Evolutionary conservation across 148 eudicot genomes (phyloP).

Genomic region (Vaccinium darrowii): DNA sequence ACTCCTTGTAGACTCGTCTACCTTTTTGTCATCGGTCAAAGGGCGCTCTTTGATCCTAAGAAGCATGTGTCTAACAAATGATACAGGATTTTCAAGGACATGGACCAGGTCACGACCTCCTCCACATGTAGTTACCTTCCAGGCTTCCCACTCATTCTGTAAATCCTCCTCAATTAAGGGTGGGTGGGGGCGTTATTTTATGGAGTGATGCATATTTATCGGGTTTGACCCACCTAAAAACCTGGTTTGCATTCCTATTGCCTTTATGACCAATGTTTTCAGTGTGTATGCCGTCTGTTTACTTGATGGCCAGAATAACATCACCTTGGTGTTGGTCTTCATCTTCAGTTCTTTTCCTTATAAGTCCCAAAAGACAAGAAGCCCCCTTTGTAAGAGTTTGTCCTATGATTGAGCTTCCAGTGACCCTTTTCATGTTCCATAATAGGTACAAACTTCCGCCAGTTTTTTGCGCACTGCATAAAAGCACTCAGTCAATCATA

Average conservation of each 20-base stretch:
- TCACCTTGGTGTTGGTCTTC: too few species aligned
- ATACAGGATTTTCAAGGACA: not conserved
- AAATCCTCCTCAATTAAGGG: not conserved
- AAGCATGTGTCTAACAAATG: not conserved
- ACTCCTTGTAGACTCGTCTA: not conserved
- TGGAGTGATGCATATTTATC: too few species aligned
- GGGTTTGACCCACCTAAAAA: not conserved
- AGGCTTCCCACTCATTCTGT: not conserved
- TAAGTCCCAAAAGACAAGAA: too few species aligned
- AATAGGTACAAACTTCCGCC: not conserved
- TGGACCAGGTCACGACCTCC: not conserved
- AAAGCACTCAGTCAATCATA: not conserved
- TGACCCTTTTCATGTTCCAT: not conserved
- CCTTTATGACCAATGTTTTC: not conserved
- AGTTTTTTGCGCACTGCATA: not conserved
- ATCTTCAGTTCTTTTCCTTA: too few species aligned
- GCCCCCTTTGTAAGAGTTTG: too few species aligned
- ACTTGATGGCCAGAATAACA: too few species aligned
- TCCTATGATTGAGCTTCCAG: not conserved
- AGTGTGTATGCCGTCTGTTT: too few species aligned
- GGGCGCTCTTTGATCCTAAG: not conserved
- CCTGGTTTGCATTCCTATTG: not conserved
- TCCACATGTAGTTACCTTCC: not conserved
- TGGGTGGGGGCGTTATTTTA: not conserved
- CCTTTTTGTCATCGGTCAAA: not conserved